phyloP scores from a whole-genome alignment of 106 monocot species.

The Dendrobium catenatum region DNA sequence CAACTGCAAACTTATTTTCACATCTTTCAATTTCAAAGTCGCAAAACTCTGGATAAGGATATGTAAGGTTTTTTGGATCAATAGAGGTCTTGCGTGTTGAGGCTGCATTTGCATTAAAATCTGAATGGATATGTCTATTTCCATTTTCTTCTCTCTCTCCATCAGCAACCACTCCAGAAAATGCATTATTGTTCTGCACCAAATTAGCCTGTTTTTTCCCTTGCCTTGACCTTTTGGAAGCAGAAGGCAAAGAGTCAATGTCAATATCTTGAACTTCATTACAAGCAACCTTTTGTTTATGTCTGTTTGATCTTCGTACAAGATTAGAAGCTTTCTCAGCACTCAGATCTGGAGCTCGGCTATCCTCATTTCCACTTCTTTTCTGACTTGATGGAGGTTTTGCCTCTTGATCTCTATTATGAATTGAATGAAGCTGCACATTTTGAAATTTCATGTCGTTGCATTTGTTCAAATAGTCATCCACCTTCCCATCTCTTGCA shows the following conservation, averaged over 20 bases:
- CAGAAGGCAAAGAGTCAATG: slow-evolving; percentile 9
- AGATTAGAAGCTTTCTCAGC: background rate
- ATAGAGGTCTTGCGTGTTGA: background rate
- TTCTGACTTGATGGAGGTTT: slow-evolving; percentile 26
- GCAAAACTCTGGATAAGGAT: slow-evolving; percentile 47
- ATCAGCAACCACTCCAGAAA: background rate
- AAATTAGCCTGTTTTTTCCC: background rate
- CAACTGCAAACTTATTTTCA: slow-evolving; percentile 24
- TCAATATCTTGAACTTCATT: slow-evolving; percentile 3
- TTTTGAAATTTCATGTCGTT: slow-evolving; percentile 40
- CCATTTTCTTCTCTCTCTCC: background rate
- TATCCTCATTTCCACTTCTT: slow-evolving; percentile 27
- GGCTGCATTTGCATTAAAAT: background rate
- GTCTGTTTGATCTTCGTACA: slow-evolving; percentile 11
- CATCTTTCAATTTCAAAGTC: slow-evolving; percentile 34
- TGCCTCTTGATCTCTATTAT: slow-evolving; percentile 9
- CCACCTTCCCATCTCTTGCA: slow-evolving; percentile 10
- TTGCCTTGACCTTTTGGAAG: slow-evolving; percentile 10
- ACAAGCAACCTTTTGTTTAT: slow-evolving; percentile 14
- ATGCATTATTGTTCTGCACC: background rate
- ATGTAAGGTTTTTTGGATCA: slow-evolving; percentile 7
- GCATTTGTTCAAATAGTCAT: background rate
- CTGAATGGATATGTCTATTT: background rate
- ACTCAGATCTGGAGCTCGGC: slow-evolving; percentile 4
- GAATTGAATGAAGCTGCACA: slow-evolving; percentile 25